Evolutionary conservation across 2,329 filamentous ascomycete genomes (phyloP), one percentile per base, ranked within the genome.

Genomic region (Colletotrichum tropicicola): DNA sequence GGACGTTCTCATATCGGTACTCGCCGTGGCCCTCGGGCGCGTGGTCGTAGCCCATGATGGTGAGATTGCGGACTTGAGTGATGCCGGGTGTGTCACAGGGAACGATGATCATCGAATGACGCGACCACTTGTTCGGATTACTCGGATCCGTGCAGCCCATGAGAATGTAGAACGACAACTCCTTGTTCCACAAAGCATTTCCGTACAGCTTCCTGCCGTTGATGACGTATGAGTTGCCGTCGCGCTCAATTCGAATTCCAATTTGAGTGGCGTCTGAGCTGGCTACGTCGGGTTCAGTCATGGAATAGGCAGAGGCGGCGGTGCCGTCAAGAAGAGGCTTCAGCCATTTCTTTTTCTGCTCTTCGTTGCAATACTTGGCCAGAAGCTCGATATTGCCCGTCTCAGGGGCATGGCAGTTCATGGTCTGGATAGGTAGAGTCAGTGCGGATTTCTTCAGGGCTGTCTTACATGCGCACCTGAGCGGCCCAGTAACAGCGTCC

Each of bases 1-100:
- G 92, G 67, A 98, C 96, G 76, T 98, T 91, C 59, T 90, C 85
- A 81, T 98, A 98, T 32, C 83, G 87, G 74, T 98, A 89, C 78
- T 99, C 95, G 45, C 94, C 95, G 81, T 99, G 96, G 59, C 96
- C 96, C 78, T 99, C 96, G 3, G 96, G 96, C 12, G 96, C 96
- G 73, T 98, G 95, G 77, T 98, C 96, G 80, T 94, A 98, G 60
- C 96, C 96, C 79, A 97, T 97, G 70, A 98, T 95, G 52, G 86
- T 91, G 58, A 99, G 84, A 92, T 98, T 97, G 70, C 96, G 91
- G 79, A 97, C 87, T 72, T 98, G 91, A 17, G 89, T 97, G 73
- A 98, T 91, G 61, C 96, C 96, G n/a, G 92, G 91, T 2, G 92
- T 89, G 70, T 87, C 85, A 23, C 92, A 88, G 3, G 94, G 93